Evolutionary conservation across 768 basidiomycete genomes (phyloP), one percentile per base, ranked within the genome.

Genomic region (Boletus vinaceobasis): DNA sequence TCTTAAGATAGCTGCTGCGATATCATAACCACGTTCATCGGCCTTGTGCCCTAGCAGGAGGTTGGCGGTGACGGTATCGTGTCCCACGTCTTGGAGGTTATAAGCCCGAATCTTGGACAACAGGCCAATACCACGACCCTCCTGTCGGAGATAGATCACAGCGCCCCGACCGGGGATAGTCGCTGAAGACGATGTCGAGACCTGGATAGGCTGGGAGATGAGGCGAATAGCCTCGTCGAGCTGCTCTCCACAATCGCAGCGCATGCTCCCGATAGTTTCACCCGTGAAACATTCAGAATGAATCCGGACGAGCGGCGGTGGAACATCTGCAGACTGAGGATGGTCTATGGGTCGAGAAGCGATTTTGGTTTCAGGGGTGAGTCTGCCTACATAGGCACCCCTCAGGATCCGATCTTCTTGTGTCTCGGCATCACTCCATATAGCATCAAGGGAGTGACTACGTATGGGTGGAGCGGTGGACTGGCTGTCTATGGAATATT

Each of bases 261-360:
- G 88, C 90, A 97, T 94, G 77, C 93, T 86, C 27, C 97, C 97
- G 55, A 98, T 84, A 8, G 95, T 98, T 72, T 98, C 97, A 29
- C 97, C 97, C 0, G 97, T 99, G 74, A 93, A 98, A 71, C 97
- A 99, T 71, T 99, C 97, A 29, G 93, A 97, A 72, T 99, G 97
- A 48, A 99, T 93, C 37, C 97, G 86, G 42, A 99, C 85, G 48
- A 98, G 82, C 0, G 97, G 93, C 0, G 86, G 73, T 1, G 88
- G 88, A 35, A 86, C 67, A 53, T 76, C 62, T 23, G 51, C 11
- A 10, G 50, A 44, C 32, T 36, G 31, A 37, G 50, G 48, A 27
- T 59, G 57, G 32, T 52, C 50, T 56, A 68, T 45, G n/a, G 72
- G 65, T 48, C 67, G 67, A 11, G 81, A 83, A 4, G 79, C 71